Evolutionary conservation across 257 asterid species (phyloP).

Genomic region (Salvia hispanica): DNA sequence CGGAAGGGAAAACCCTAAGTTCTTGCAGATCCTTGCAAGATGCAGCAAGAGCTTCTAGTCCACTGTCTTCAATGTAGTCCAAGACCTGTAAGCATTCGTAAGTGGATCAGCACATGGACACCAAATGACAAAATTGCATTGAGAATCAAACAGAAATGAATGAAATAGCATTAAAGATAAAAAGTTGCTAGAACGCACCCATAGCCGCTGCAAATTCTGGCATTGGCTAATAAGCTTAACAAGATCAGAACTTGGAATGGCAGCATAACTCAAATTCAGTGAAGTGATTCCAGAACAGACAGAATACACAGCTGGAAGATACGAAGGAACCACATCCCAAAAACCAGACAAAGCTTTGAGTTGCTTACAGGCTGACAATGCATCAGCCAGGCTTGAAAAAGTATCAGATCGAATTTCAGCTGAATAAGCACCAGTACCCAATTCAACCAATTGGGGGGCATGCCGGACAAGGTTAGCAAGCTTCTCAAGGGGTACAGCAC

Average conservation of each 20-base stretch:
- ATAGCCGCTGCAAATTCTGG: slow-evolving; percentile 70
- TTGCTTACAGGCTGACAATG: slow-evolving; percentile 72
- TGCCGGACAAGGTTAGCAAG: slow-evolving; percentile 57
- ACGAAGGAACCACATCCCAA: slow-evolving; percentile 89
- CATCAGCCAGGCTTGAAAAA: slow-evolving; percentile 59
- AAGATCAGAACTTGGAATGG: slow-evolving; percentile 68
- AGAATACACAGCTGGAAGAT: slow-evolving; percentile 76
- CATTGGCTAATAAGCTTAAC: slow-evolving; percentile 72
- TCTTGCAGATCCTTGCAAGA: slow-evolving; percentile 87
- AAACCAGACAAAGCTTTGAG: slow-evolving; percentile 83
- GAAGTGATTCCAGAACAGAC: slow-evolving; percentile 71
- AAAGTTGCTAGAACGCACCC: slow-evolving; percentile 55
- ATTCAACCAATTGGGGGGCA: slow-evolving; percentile 65
- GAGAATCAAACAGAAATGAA: not conserved
- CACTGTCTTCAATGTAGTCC: slow-evolving; percentile 87
- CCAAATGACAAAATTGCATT: not conserved
- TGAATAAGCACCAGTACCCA: slow-evolving; percentile 66
- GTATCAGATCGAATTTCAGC: slow-evolving; percentile 59
- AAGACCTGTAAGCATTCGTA: slow-evolving; percentile 57
- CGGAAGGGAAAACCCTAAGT: slow-evolving; percentile 94
- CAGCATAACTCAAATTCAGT: slow-evolving; percentile 78
- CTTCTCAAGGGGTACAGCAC: slow-evolving; percentile 72
- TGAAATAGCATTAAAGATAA: not conserved
- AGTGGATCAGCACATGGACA: not conserved
- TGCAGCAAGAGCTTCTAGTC: slow-evolving; percentile 72